Base-by-base conservation (phyloP, 768 basidiomycete species). In the Dioszegia hungarica region DNA sequence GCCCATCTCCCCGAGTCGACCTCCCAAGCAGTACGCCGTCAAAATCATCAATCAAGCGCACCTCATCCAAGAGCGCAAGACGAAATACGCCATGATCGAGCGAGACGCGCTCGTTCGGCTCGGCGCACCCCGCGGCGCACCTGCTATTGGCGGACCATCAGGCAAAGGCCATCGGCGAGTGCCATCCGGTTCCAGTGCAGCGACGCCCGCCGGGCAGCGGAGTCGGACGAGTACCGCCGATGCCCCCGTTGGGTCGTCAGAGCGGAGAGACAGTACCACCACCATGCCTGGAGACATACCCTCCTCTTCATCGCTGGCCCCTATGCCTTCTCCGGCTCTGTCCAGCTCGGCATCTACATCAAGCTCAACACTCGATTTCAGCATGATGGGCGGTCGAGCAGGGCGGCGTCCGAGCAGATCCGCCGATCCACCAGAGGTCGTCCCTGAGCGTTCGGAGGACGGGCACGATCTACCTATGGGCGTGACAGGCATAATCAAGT, bases 1-100 rank as follows among this genome's bases (percentile, higher is more conserved):
- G 37, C 64, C 48, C 33, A 66, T 44, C 11, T 71, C 56, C 9
- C 63, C 56, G 15, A 51, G 46, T 44, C 24, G 25, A 22, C 54
- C 54, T 3, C 63, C 63, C 40, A 49, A 61, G 20, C 58, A 66
- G 37, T 77, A 72, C 52, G 76, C 76, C 31, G 70, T 77, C 67
- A 77, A 77, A 40, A 76, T 77, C 57, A 74, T 77, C 60, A 74
- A 76, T 48, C 75, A 77, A 54, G 67, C 68, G 34, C 76, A 77
- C 36, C 70, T 77, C 22, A 62, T 76, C 20, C 66, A 68, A 27
- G 73, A 77, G 66, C 74, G 75, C 50, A 77, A 77, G 60, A 71
- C 66, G 9, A 75, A 75, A 52, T 77, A 77, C 59, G 76, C 76
- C 4, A 68, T 70, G 60, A 70, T 77, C 39, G 76, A 77, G 51